These are phyloP conservation scores for Bruguiera sexangula DNA, from an alignment of 345 rosid genomes.

Conservation along the genomic window DNA sequence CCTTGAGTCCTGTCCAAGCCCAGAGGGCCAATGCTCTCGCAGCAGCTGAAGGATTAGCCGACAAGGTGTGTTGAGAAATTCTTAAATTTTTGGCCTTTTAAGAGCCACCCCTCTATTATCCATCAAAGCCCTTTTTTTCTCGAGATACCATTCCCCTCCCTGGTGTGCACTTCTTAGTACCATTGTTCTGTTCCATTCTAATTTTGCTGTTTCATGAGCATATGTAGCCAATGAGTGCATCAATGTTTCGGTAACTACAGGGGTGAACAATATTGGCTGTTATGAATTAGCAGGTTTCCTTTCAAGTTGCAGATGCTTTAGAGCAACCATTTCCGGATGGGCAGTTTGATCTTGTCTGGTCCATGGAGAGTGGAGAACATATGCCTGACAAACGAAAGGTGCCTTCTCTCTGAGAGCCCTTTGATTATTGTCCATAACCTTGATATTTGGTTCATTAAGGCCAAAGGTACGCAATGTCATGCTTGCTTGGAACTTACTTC, in stretches of 20 bases:
- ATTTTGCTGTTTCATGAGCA: no score
- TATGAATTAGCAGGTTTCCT: constrained; percentile 45
- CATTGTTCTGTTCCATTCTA: no score
- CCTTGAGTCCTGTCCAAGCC: constrained; percentile 83
- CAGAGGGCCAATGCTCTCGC: constrained; percentile 76
- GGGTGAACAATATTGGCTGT: not conserved
- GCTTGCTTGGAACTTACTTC: not conserved
- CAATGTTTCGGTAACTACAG: not conserved
- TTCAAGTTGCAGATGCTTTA: constrained; percentile 89
- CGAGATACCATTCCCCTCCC: no score
- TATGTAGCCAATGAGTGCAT: not conserved
- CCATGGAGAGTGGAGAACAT: constrained; percentile 98
- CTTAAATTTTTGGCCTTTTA: not conserved
- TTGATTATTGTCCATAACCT: not conserved
- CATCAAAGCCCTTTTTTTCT: no score
- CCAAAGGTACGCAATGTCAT: not conserved
- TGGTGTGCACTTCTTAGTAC: no score
- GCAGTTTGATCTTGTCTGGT: constrained; percentile 82
- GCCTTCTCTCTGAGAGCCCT: not conserved
- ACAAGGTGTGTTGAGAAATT: constrained; percentile 33
- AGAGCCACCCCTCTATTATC: no score
- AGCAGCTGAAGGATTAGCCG: constrained; percentile 53
- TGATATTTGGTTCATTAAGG: not conserved
- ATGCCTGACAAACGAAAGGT: constrained; percentile 88
- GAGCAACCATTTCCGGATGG: constrained; percentile 85